Conservation (phyloP, 1,139 yeast genomes). For the Meyerozyma carpophila region DNA sequence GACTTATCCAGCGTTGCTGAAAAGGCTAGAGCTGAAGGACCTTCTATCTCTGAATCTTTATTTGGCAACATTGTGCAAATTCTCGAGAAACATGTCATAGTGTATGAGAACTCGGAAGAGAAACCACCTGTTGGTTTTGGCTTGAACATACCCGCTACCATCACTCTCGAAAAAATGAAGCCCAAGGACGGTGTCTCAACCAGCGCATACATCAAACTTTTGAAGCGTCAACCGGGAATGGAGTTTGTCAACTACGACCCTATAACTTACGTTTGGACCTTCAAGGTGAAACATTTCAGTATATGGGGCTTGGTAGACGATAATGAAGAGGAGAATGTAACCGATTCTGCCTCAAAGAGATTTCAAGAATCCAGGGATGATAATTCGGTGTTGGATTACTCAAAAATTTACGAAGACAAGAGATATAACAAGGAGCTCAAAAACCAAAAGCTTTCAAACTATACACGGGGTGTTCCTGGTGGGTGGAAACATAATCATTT, state of each 20-base stretch:
- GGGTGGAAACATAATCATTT: constrained; percentile 10
- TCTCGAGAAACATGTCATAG: constrained; percentile 54
- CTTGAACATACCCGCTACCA: constrained; percentile 78
- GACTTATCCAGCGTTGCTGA: constrained; percentile 48
- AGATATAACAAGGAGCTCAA: constrained; percentile 28
- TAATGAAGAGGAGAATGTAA: neutral
- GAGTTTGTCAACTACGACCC: constrained; percentile 79
- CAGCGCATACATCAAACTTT: constrained; percentile 39
- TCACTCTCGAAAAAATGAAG: constrained; percentile 63
- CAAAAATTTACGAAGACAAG: constrained; percentile 24
- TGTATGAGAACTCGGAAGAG: constrained; percentile 49
- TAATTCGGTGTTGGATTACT: constrained; percentile 21
- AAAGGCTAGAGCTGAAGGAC: constrained; percentile 26
- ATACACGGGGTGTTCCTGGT: constrained; percentile 34
- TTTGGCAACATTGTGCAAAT: constrained; percentile 60
- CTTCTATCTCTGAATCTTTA: constrained; percentile 24
- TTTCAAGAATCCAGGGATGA: constrained; percentile 21
- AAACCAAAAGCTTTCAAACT: constrained; percentile 26
- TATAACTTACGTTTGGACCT: constrained; percentile 70
- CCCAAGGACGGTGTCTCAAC: constrained; percentile 32
- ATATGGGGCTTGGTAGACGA: constrained; percentile 66
- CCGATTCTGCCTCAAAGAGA: neutral
- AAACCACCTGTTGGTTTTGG: constrained; percentile 72
- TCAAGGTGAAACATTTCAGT: constrained; percentile 86
- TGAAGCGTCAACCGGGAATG: constrained; percentile 56